Evolutionary conservation across 352 stramenopile genomes (phyloP).

Genomic region (Peronospora destructor): DNA sequence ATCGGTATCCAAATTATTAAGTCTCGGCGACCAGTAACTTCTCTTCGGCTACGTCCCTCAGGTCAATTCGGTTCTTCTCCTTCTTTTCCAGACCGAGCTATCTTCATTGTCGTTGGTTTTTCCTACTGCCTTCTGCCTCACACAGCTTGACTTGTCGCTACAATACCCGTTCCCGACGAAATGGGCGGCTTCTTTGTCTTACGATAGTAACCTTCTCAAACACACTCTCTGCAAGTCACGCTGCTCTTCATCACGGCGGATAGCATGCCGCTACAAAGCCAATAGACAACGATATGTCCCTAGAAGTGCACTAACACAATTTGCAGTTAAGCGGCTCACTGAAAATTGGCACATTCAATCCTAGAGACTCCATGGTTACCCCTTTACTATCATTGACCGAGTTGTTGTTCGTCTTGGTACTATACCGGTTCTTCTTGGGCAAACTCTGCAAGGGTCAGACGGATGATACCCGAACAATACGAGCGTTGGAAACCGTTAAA

Average conservation of each 20-base stretch:
- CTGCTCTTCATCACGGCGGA: constrained; percentile 86
- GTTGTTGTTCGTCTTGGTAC: too few species aligned
- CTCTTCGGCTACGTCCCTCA: constrained; percentile 76
- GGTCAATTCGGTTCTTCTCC: constrained; percentile 46
- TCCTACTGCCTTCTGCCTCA: constrained; percentile 48
- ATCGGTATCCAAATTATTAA: constrained; percentile 89
- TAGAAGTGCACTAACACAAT: not conserved
- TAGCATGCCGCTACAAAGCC: constrained; percentile 3
- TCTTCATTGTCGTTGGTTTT: constrained; percentile 21
- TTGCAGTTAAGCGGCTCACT: constrained; percentile 38
- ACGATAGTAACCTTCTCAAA: constrained; percentile 57
- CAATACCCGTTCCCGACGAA: constrained; percentile 63
- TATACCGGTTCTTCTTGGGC: too few species aligned
- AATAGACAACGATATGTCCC: not conserved
- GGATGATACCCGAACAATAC: too few species aligned
- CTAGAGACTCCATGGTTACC: constrained; percentile 59
- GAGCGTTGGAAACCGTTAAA: too few species aligned
- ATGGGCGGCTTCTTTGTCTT: constrained; percentile 68
- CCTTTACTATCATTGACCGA: constrained; percentile 55
- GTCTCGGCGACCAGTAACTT: constrained; percentile 29
- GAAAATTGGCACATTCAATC: constrained; percentile 77
- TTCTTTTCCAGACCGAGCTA: constrained; percentile 11
- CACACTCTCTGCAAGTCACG: constrained; percentile 90
- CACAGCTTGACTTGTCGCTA: constrained; percentile 75
- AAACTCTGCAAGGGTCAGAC: too few species aligned